Evolutionary conservation across 495 filamentous ascomycete genomes (phyloP), one percentile per base, ranked within the genome.

Genomic region (Cenococcum geophilum): DNA sequence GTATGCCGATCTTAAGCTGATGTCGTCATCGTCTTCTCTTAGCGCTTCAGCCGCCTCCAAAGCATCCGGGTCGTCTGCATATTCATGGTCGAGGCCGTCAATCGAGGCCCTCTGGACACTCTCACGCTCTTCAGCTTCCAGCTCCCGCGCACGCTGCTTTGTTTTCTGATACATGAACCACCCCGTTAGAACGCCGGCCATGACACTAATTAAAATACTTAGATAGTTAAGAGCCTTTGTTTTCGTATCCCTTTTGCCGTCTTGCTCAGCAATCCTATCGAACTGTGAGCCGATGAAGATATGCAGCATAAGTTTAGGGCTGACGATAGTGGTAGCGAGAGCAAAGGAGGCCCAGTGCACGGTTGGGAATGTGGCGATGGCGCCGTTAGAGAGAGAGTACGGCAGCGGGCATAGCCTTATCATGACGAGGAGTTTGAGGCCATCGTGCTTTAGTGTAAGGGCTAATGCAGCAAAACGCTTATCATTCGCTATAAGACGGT

Each of bases 311-410:
- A 98, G 77, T 70, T 96, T 97, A 10, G 93, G 93, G 0, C 82
- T 79, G 11, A 85, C 80, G 14, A 88, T 73, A 0, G 88, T 85
- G 6, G 93, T 97, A 0, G 95, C 92, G 40, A 88, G 68, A 34
- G 83, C 87, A 71, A 95, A 97, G 65, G 80, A 80, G 71, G 80
- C 73, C 16, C 87, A 86, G 52, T 84, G 79, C 6, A 98, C 89
- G 6, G 90, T 95, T 1, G 89, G 91, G 64, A 98, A 91, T 1
- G 92, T 97, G 20, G 89, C 89, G 27, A 98, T 83, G 22, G 93
- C 95, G 20, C 91, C 93, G 68, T 98, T 98, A 67, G 88, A 91
- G 59, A 97, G 76, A 22, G 89, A 92, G 71, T 95, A 98, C n/a
- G 93, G 93, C 61, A 97, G 73, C 22, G 93, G 93, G 61, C 93